phyloP scores from a whole-genome alignment of 352 stramenopile species.

The Pythium dissotocum region DNA sequence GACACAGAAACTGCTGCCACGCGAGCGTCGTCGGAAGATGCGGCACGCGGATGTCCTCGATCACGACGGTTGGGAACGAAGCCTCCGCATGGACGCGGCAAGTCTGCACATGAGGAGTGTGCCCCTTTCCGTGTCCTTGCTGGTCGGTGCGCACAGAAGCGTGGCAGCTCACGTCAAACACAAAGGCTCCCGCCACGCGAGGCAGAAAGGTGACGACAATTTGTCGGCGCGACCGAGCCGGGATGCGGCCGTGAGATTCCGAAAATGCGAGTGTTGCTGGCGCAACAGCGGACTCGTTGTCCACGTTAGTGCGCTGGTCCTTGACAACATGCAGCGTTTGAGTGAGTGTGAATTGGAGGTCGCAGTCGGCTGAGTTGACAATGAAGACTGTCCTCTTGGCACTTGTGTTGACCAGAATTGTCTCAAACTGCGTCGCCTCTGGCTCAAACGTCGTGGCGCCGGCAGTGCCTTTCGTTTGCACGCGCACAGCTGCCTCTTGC shows the following conservation, averaged over 20 bases:
- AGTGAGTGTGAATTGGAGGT: constrained; percentile 53
- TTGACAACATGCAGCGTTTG: constrained; percentile 39
- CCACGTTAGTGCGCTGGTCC: background rate
- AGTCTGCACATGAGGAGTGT: constrained; percentile 31
- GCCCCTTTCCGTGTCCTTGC: constrained; percentile 24
- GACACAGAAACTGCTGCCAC: constrained; percentile 77
- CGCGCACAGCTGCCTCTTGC: constrained; percentile 60
- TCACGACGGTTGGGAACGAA: constrained; percentile 86
- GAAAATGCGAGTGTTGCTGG: constrained; percentile 53
- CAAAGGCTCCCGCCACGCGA: constrained; percentile 58
- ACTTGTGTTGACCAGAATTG: constrained; percentile 84
- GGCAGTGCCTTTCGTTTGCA: constrained; percentile 71
- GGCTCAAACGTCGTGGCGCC: constrained; percentile 85
- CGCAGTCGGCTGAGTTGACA: constrained; percentile 80
- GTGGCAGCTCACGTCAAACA: constrained; percentile 69
- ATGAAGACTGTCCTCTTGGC: constrained; percentile 64
- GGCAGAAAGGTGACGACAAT: constrained; percentile 82
- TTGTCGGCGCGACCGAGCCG: constrained; percentile 73
- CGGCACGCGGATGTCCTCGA: constrained; percentile 80
- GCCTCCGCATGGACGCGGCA: constrained; percentile 69
- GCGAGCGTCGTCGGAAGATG: constrained; percentile 47
- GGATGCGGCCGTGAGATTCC: constrained; percentile 59
- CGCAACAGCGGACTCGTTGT: background rate
- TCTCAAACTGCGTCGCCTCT: constrained; percentile 63
- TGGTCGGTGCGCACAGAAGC: constrained; percentile 23